phyloP scores from a whole-genome alignment of 78 protist genomes.

The Dictyostelium firmibasis region DNA sequence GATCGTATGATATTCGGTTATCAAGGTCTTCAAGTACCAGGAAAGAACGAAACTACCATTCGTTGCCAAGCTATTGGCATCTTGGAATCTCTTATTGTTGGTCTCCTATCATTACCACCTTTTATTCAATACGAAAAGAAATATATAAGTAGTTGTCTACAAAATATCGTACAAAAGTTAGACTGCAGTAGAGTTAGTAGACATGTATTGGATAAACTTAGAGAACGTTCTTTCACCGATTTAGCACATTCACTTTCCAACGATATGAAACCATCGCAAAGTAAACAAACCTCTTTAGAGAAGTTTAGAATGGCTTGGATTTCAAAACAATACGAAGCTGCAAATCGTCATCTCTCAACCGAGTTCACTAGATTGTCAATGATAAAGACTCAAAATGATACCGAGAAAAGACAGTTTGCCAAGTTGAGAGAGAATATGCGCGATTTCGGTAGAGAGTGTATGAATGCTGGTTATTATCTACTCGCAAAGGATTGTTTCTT shows the following conservation, averaged over 20 bases:
- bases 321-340: conserved; percentile 51
- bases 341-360: conserved; percentile 1
- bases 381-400: background rate
- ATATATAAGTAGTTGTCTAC: conserved; percentile 13
- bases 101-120: conserved; percentile 55
- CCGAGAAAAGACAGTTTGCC: conserved; percentile 16
- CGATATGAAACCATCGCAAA: conserved; percentile 40
- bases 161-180: conserved; percentile 41
- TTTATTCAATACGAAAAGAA: conserved; percentile 41
- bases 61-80: conserved; percentile 43
- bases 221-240: conserved; percentile 47
- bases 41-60: conserved; percentile 17
- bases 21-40: conserved; percentile 24
- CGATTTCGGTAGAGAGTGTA: conserved; percentile 69
- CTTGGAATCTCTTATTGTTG: conserved; percentile 21
- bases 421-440: conserved; percentile 47
- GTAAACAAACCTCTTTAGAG: conserved; percentile 25
- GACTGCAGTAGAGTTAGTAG: conserved; percentile 16
- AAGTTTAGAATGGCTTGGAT: conserved; percentile 66
- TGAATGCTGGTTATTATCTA: conserved; percentile 63
- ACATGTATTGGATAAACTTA: conserved; percentile 20
- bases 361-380: background rate
- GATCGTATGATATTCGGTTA: conserved; percentile 68
- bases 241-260: conserved; percentile 41
- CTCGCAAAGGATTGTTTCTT: conserved; percentile 56